These are phyloP conservation scores for Lyophyllum decastes DNA, from an alignment of 768 basidiomycete species.

Conservation along the genomic window DNA sequence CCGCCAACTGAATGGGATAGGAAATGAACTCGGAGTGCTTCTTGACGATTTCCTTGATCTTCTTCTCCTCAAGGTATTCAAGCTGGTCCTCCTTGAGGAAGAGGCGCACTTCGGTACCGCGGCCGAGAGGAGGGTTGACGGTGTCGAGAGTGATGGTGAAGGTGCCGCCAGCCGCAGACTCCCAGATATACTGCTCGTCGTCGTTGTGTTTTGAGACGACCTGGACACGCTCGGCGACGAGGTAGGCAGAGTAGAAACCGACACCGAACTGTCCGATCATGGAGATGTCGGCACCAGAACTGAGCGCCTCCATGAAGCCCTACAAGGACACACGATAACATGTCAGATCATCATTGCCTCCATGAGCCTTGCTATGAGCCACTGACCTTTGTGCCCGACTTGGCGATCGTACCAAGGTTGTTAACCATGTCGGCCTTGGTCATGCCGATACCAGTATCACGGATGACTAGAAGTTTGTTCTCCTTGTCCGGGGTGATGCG, in stretches of 20 bases:
- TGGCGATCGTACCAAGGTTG: conserved; percentile 96
- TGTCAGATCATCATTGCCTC: conserved; percentile 5
- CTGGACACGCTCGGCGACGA: conserved; percentile 97
- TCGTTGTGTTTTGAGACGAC: conserved; percentile 99
- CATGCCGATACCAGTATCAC: conserved; percentile 98
- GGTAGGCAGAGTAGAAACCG: conserved; percentile 99
- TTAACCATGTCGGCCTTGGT: conserved; percentile 99
- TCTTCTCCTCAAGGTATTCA: conserved; percentile 99
- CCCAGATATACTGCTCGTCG: conserved; percentile 99
- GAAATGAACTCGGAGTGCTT: conserved; percentile 99
- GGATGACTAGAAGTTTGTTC: conserved; percentile 86
- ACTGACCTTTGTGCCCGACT: conserved; percentile 87
- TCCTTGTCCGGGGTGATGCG: conserved; percentile 96
- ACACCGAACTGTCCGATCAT: conserved; percentile 99
- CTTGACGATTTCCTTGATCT: conserved; percentile 99
- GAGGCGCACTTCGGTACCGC: conserved; percentile 91
- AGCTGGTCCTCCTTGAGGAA: conserved; percentile 98
- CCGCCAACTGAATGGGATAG: conserved; percentile 97
- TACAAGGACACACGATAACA: conserved; percentile 27
- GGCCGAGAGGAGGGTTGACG: conserved; percentile 85
- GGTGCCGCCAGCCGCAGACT: conserved; percentile 99
- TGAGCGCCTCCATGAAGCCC: conserved; percentile 99
- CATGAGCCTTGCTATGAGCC: too few species aligned
- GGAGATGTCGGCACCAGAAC: conserved; percentile 84
- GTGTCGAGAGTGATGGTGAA: conserved; percentile 98